phyloP scores from a whole-genome alignment of 176 grass and related monocot species.

The Poa annua region DNA sequence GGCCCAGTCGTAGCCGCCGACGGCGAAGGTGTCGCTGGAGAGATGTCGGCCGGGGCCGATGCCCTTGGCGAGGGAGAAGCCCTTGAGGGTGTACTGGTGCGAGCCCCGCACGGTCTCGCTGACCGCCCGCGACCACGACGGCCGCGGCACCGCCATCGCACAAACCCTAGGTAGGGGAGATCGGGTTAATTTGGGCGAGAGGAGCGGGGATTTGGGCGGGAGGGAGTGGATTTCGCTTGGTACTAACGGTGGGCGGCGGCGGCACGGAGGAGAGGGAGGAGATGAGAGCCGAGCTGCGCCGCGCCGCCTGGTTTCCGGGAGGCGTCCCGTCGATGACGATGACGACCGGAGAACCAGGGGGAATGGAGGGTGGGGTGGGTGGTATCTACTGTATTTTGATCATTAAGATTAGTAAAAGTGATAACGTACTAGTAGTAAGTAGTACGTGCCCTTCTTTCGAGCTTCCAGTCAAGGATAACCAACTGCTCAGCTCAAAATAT shows the following conservation, averaged over 20 bases:
- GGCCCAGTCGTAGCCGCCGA: constrained; percentile 82
- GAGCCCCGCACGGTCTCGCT: constrained; percentile 76
- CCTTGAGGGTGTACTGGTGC: constrained; percentile 77
- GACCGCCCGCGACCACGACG: constrained; percentile 66
- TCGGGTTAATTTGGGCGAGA: neutral
- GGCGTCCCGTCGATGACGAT: constrained; percentile 3
- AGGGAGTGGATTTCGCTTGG: neutral
- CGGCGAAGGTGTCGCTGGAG: constrained; percentile 74
- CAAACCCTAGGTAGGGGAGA: constrained; percentile 46
- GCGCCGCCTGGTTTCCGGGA: constrained; percentile 15
- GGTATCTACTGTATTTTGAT: neutral
- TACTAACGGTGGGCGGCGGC: neutral
- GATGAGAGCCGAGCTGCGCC: neutral
- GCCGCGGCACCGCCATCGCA: constrained; percentile 52
- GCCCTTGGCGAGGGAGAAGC: constrained; percentile 87
- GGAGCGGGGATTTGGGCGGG: neutral
- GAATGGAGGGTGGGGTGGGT: neutral
- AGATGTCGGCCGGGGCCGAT: constrained; percentile 69
- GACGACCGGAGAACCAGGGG: neutral
- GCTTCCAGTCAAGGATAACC: too few relatives aligned
- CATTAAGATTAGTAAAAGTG: neutral
- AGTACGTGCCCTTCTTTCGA: neutral
- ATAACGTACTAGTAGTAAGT: neutral
- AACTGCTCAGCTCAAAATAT: too few relatives aligned
- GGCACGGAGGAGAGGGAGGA: neutral